Evolutionary conservation across 106 monocot genomes (phyloP), one percentile per base, ranked within the genome.

Genomic region (Dioscorea zingiberensis): DNA sequence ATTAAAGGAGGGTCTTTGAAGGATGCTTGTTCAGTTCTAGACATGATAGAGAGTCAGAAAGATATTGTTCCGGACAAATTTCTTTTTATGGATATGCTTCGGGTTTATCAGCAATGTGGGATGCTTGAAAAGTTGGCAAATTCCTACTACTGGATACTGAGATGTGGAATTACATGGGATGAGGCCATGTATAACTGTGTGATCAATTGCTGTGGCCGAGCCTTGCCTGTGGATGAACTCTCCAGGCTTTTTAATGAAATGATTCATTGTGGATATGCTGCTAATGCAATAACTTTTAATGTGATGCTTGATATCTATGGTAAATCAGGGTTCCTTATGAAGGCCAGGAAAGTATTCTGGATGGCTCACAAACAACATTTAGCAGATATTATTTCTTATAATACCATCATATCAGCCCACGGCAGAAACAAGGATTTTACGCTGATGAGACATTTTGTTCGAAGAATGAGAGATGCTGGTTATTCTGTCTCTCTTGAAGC

Each of bases 121-220:
- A 77, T 81, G 81, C 69, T 57, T 19, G 84, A 98, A 45, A 92
- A 92, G 69, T 70, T 84, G 56, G 76, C 83, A 14, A 74, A 81
- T 59, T 27, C 67, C 6, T 98, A 92, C 68, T 98, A 98, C 46
- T 76, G 75, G 79, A 77, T 98, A 29, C 73, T 83, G 13, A 92
- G 65, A 71, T 74, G 75, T 54, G 77, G 70, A 21, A 32, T 81
- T 29, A 45, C 47, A 7, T 88, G 80, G 83, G 97, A 98, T 26
- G 92, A 89, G 72, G 74, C 88, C 47, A 92, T 84, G 85, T 92
- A 92, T 57, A 89, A 86, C 65, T 98, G 97, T 57, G 69, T 92
- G 23, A 84, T 98, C 74, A 98, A 92, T 65, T 98, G 97, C 29
- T 98, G 97, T 48, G 92, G 83, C 1, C 81, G 58, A 68, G 92